These are phyloP conservation scores for Arachis monticola DNA, from an alignment of 331 rosid species.

Conservation along the genomic window DNA sequence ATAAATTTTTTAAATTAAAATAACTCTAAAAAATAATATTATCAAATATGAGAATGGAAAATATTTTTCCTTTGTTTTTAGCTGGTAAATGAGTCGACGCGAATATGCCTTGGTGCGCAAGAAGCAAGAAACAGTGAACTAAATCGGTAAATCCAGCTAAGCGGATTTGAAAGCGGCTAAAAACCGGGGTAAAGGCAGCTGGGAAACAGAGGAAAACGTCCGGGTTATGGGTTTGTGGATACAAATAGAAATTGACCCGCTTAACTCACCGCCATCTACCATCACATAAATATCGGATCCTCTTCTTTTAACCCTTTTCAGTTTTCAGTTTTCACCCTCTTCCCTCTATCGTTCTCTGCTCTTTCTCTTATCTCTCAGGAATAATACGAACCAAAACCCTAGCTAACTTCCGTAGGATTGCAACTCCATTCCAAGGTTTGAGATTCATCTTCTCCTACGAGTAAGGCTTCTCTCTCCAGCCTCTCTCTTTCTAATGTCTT, in stretches of 20 bases:
- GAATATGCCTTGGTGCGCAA: background rate
- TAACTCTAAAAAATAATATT: no score
- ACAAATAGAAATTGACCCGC: background rate
- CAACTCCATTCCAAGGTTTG: background rate
- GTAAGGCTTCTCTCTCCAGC: slow-evolving; percentile 26
- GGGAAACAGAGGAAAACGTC: background rate
- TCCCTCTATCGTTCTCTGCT: background rate
- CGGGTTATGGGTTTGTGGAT: background rate
- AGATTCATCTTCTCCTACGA: background rate
- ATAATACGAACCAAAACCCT: slow-evolving; percentile 32
- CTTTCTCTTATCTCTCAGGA: background rate
- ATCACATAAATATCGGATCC: slow-evolving; percentile 1
- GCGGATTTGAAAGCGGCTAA: slow-evolving; percentile 40
- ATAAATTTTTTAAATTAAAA: no score
- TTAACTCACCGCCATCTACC: slow-evolving; percentile 9
- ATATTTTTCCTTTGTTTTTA: background rate
- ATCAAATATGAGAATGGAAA: no score
- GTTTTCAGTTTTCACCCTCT: no score
- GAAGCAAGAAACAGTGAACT: background rate
- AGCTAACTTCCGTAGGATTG: slow-evolving; percentile 7
- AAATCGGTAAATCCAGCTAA: slow-evolving; percentile 17
- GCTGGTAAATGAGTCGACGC: background rate
- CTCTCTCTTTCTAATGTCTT: background rate
- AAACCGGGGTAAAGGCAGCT: background rate
- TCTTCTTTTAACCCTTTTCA: no score